Evolutionary conservation across 352 stramenopile genomes (phyloP).

Genomic region (Globisporangium nunn): DNA sequence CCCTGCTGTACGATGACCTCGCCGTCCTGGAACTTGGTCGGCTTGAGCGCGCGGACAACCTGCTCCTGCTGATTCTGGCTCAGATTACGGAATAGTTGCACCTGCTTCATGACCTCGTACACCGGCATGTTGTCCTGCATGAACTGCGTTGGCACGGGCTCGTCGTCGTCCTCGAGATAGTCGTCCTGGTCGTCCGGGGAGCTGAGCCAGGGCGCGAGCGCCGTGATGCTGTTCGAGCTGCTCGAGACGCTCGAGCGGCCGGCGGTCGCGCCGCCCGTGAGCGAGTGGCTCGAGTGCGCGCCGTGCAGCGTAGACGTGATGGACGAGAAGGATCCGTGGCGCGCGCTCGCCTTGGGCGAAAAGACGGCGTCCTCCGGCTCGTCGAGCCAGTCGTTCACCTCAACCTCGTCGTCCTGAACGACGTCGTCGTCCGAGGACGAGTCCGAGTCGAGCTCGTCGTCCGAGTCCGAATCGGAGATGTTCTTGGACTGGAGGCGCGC

Average conservation of each 20-base stretch:
- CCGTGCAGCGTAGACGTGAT: constrained; percentile 30
- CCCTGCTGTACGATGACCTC: constrained; percentile 85
- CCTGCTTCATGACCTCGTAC: constrained; percentile 86
- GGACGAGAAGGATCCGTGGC: constrained; percentile 49
- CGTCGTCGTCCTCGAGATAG: constrained; percentile 57
- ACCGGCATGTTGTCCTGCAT: constrained; percentile 80
- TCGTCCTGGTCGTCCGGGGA: constrained; percentile 58
- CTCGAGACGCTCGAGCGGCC: constrained; percentile 35
- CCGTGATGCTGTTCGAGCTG: constrained; percentile 54
- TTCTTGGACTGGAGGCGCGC: constrained; percentile 11
- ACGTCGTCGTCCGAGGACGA: constrained; percentile 23
- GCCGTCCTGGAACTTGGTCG: constrained; percentile 76
- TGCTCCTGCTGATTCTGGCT: constrained; percentile 86
- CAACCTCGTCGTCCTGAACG: constrained; percentile 39
- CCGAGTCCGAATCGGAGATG: constrained; percentile 27
- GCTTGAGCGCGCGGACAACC: constrained; percentile 78
- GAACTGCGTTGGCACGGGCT: constrained; percentile 62
- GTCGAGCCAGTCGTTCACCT: constrained; percentile 74
- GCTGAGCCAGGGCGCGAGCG: constrained; percentile 58
- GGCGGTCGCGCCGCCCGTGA: constrained; percentile 18
- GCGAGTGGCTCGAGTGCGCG: constrained; percentile 25
- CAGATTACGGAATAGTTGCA: constrained; percentile 83
- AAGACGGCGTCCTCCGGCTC: constrained; percentile 56
- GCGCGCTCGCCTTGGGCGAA: constrained; percentile 29
- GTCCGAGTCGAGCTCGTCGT: constrained; percentile 28